Conservation (phyloP, 345 rosid species). For the Murraya paniculata region DNA sequence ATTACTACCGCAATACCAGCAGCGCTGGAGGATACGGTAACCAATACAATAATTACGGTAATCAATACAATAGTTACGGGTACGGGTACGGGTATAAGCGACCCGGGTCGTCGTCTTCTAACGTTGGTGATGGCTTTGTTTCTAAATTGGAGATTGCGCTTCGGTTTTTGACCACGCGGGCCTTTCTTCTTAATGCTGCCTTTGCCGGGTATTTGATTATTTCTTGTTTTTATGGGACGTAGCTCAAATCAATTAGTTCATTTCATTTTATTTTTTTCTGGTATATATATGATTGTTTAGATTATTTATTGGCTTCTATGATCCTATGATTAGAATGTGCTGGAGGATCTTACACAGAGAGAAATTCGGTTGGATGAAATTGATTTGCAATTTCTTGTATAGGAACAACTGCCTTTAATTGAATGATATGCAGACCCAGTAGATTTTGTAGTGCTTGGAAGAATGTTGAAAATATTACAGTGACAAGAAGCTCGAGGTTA, state of each 20-base stretch:
- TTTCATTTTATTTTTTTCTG: background rate
- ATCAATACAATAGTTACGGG: too few relatives aligned
- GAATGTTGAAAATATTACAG: background rate
- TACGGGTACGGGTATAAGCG: slow-evolving; percentile 26
- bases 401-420: background rate
- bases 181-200: slow-evolving; percentile 60
- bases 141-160: slow-evolving; percentile 35
- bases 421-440: background rate
- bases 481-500: background rate
- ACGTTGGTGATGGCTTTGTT: slow-evolving; percentile 12
- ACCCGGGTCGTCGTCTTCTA: slow-evolving; percentile 21
- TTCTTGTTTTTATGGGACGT: background rate
- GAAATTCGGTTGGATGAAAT: background rate
- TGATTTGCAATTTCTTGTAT: background rate
- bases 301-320: background rate
- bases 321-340: too few relatives aligned
- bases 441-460: background rate
- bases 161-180: slow-evolving; percentile 66
- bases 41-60: background rate
- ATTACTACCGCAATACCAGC: slow-evolving; percentile 9
- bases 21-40: slow-evolving; percentile 11
- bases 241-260: background rate
- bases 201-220: slow-evolving; percentile 54
- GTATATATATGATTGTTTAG: background rate
- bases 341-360: background rate